These are phyloP conservation scores for Crithidia brevicula DNA, from an alignment of 208 protist genomes.

Conservation along the genomic window DNA sequence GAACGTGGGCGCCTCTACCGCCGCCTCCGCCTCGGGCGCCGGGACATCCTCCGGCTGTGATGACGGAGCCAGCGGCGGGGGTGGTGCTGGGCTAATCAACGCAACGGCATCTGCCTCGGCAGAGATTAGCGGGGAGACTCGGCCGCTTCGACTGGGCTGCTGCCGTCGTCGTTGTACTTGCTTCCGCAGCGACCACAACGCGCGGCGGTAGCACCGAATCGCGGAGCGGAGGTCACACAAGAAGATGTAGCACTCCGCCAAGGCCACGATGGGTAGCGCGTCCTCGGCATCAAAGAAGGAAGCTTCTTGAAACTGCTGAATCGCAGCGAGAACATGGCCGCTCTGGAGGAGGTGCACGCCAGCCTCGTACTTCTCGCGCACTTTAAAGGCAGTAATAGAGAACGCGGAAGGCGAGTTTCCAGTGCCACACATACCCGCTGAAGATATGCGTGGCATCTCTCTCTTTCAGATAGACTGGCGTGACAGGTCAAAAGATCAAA, in stretches of 20 bases:
- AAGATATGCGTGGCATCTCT: background rate
- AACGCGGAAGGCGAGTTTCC: background rate
- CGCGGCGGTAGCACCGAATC: conserved; percentile 79
- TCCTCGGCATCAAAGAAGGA: conserved; percentile 80
- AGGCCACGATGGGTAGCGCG: conserved; percentile 69
- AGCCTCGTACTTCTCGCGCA: conserved; percentile 51
- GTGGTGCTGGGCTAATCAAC: background rate
- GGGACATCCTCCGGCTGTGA: background rate
- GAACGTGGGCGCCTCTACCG: background rate
- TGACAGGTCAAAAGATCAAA: no score
- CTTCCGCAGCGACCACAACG: conserved; percentile 71
- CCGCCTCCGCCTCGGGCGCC: background rate
- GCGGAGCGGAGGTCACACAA: conserved; percentile 86
- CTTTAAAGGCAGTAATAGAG: conserved; percentile 30
- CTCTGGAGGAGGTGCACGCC: conserved; percentile 50
- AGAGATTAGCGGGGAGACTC: background rate
- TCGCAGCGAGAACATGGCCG: conserved; percentile 57
- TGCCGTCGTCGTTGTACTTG: no score
- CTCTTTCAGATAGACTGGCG: no score
- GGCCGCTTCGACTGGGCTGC: no score
- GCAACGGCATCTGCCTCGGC: background rate
- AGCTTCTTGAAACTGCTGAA: conserved; percentile 70
- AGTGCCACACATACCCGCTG: background rate
- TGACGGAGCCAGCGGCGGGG: background rate
- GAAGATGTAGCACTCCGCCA: conserved; percentile 83